Base-by-base conservation (phyloP, 495 filamentous ascomycete genomes). In the Collariella sp. region DNA sequence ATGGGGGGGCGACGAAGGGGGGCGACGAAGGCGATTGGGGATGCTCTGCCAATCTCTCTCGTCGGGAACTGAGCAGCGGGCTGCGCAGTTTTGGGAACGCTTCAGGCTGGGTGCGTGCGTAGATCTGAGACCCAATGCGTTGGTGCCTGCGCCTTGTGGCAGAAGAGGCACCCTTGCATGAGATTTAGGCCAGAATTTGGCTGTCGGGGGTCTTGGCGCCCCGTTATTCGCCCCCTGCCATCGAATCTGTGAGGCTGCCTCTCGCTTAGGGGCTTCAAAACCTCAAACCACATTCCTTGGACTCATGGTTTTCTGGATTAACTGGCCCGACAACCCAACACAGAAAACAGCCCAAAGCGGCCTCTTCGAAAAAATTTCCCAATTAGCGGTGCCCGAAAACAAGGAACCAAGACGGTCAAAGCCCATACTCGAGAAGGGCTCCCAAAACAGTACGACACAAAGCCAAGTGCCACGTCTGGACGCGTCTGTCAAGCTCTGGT, bases 11-110 rank as follows among this genome's bases (percentile, higher is more conserved):
- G 58, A 56, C 54, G 62, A 58, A 56, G 58, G 61, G 64, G 54
- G 61, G 61, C 51, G 57, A 52, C 45, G 59, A 59, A 59, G 57
- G 61, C 59, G 65, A 67, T 64, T 64, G 65, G 63, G 65, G 65
- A 68, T 58, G 63, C 48, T 52, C 59, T 55, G 54, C 52, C 61
- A 56, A 48, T 58, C 56, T 63, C 59, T 35, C 42, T 31, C 46
- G n/a, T n/a, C n/a, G n/a, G 51, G 52, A 16, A 50, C 46, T n/a
- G 50, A 55, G 48, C 50, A 19, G 52, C 36, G 11, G 31, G 18
- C 53, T 55, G 67, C 64, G 67, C 59, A 68, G 47, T 56, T 68
- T 60, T 48, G 52, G 58, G 67, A 57, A 67, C 63, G 67, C 34
- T n/a, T 24, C 33, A 33, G 44, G 43, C 18, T 18, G 59, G n/a